Evolutionary conservation across 2,329 filamentous ascomycete genomes (phyloP), one percentile per base, ranked within the genome.

Genomic region (Ophiostoma novo-ulmi): DNA sequence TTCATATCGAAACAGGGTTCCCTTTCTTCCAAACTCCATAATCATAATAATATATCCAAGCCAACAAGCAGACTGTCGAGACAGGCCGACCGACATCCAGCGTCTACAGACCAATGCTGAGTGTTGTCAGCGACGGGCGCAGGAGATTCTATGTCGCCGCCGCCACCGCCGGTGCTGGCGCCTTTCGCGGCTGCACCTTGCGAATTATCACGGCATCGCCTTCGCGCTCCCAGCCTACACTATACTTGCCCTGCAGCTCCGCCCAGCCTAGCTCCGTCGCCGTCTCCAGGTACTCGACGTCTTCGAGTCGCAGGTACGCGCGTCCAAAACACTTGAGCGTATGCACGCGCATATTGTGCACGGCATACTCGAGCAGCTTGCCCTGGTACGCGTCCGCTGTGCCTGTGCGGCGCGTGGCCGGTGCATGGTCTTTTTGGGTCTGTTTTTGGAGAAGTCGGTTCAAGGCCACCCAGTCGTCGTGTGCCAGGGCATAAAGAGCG

Each of bases 301-400:
- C 91, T 1, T 73, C 74, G 10, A 93, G 89, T 26, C 81, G 87
- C 74, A 97, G 80, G 79, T 99, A 99, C 5, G 90, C 86, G 76
- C 89, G 87, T 0, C 93, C 93, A 70, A 98, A 86, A 78, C 93
- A 95, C 82, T 97, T 97, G 75, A 98, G 82, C 44, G 91, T 88
- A 79, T 94, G 90, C 74, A 87, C 82, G 75, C 91, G 84, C 77
- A 97, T 84, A n/a, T 86, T 84, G 35, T 88, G 86, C 75, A 92
- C 91, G 10, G 92, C 91, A 82, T 89, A 94, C 76, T 93, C 91
- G 84, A 98, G 89, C 71, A 99, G 81, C 70, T 88, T 87, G 52
- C 89, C 86, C 78, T 91, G 87, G 79, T 97, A 91, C 10, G 91
- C 92, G 80, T 97, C 93, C 39, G 95, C 92, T 70, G 83, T 61